Percentiles rank a stretch among this genome's conserved stretches.
Conservation (phyloP, 1,284 basidiomycete species). For the Trichosporon inkin region DNA sequence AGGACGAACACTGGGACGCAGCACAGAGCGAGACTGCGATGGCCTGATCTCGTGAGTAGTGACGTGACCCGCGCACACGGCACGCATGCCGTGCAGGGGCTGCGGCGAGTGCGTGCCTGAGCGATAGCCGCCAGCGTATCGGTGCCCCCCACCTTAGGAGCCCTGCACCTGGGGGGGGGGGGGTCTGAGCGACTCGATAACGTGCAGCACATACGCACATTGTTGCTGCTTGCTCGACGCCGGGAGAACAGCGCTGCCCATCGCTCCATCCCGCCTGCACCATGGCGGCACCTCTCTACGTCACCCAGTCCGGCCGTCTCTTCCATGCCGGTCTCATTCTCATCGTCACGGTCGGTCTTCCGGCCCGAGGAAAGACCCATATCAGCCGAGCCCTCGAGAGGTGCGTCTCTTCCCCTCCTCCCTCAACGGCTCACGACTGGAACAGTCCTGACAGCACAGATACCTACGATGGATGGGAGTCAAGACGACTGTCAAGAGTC, state of each 20-base stretch:
- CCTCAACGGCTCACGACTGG: background rate
- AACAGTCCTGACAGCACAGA: background rate
- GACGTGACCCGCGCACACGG: background rate
- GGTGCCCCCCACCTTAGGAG: background rate
- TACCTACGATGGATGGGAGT: conserved; percentile 98
- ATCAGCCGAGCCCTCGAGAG: conserved; percentile 91
- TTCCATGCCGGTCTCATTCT: conserved; percentile 94
- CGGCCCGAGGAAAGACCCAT: conserved; percentile 90
- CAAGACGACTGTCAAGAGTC: conserved; percentile 76
- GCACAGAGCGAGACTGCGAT: background rate
- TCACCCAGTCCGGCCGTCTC: conserved; percentile 65
- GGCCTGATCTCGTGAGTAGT: conserved; percentile 1
- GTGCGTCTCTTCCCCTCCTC: background rate
- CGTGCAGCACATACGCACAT: too few species aligned
- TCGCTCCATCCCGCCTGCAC: background rate
- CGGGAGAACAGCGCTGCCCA: background rate
- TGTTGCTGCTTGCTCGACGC: too few species aligned
- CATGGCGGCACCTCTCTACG: conserved; percentile 85
- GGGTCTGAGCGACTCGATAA: background rate
- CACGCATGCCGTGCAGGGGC: background rate
- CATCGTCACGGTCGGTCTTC: conserved; percentile 84
- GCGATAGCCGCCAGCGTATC: background rate
- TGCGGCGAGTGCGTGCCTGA: background rate
- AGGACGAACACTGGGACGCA: background rate
- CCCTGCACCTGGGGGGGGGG: too few species aligned